Evolutionary conservation across 2,329 filamentous ascomycete genomes (phyloP), one percentile per base, ranked within the genome.

Genomic region (Trichoderma sp.): DNA sequence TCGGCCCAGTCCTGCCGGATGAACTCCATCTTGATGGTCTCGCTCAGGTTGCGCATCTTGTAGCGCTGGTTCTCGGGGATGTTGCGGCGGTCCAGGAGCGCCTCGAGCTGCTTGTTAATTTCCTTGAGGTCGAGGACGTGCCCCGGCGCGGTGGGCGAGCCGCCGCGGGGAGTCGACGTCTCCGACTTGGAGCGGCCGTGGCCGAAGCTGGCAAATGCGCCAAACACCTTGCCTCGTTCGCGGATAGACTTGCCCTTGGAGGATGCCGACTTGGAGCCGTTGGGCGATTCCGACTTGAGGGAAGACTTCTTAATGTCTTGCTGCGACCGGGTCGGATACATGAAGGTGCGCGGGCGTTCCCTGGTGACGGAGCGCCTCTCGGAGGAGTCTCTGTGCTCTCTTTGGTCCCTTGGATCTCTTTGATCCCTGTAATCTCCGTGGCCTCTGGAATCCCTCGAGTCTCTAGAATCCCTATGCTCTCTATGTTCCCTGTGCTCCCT

Each of bases 1-100:
- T 90, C 90, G 7, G 86, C 87, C 82, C 91, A 92, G 74, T 97
- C 91, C 75, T 96, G 93, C 61, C 90, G 89, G 71, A 98, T 93
- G 72, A 99, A 96, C 74, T 98, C 93, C 74, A 93, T 91, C 78
- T 99, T 99, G 80, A 98, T 93, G 43, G 91, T 90, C 69, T 92
- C 85, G 68, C 91, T 92, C 67, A 99, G 81, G 64, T 89, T 93
- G 52, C 94, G 87, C 93, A 99, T 97, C 79, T 96, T 96, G 76
- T 94, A 92, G 63, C 94, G 85, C 82, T 97, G 93, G 69, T 97
- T 91, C 73, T 96, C 91, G 3, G 94, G 93, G 63, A 98, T 96
- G 72, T 98, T 97, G 68, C 94, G 86, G 19, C 93, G 88, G 74
- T 97, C 92, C 77, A 96, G 75, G 77, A 87, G 83, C 3, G 83